Evolutionary conservation across 1,284 basidiomycete genomes (phyloP), one percentile per base, ranked within the genome.

Genomic region (Leucoagaricus sp.): DNA sequence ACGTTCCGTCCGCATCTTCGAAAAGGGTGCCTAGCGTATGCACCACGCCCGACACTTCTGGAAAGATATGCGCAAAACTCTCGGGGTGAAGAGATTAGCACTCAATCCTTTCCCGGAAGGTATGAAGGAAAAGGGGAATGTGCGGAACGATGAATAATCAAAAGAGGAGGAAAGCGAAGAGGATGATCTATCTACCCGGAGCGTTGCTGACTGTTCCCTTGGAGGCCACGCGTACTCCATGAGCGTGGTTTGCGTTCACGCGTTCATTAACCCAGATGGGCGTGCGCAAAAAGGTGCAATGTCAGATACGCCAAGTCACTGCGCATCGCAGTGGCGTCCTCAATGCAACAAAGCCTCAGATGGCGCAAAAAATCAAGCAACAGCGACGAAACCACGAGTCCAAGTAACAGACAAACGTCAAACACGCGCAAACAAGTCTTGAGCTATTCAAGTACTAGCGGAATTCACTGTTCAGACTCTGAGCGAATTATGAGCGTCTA

Each of bases 21-120:
- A 98, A 78, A 49, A 99, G 83, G 38, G 90, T 94, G 41, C 96
- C 96, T n/a, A 98, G 81, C 1, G 97, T 96, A 69, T 98, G 94
- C 34, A 98, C 94, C 23, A 97, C 91, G 3, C 91, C 94, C 13
- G 83, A 83, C 26, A 82, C 83, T 51, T 72, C 72, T 2, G 83
- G 78, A 33, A 96, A 78, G 17, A 95, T 75, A 55, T 85, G 76
- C 13, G 80, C 75, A 72, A 94, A 97, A 9, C 87, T 80, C 49
- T 84, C 75, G 0, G 94, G 94, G 42, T 85, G 74, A 53, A 95
- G 83, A 4, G 93, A 29, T 55, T 42, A 55, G 47, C 25, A 26
- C 23, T 21, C 12, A 23, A 25, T 26, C 54, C 48, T 25, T 36
- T 47, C 34, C 26, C 31, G 55, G 42, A 44, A 40, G 42, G 21